Conservation (phyloP, 805 yeast genomes). For the Schwanniomyces pseudopolymorphus region DNA sequence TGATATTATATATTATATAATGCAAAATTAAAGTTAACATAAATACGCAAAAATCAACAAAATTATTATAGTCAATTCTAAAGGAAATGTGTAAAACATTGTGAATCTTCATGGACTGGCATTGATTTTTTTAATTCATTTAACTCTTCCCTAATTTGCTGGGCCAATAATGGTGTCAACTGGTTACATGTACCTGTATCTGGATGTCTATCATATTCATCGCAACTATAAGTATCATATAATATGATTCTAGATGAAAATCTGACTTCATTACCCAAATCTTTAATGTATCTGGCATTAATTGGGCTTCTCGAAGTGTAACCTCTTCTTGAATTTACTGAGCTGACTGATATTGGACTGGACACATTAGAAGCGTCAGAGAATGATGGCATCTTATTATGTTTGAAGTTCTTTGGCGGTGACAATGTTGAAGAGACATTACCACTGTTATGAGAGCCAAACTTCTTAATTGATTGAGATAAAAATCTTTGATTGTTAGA, state of each 20-base stretch:
- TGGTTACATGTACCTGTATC: conserved; percentile 91
- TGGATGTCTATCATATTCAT: conserved; percentile 90
- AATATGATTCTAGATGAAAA: conserved; percentile 82
- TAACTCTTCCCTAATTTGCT: conserved; percentile 80
- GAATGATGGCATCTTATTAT: conserved; percentile 30
- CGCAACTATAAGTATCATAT: conserved; percentile 79
- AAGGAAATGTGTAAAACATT: conserved; percentile 81
- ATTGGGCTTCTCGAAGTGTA: conserved; percentile 1
- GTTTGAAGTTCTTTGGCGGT: conserved; percentile 22
- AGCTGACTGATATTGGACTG: conserved; percentile 33
- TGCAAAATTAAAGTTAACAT: conserved; percentile 1
- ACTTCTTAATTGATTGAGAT: not conserved
- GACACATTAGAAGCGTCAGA: conserved; percentile 23
- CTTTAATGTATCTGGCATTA: conserved; percentile 2
- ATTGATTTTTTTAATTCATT: conserved; percentile 75
- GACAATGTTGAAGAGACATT: conserved; percentile 14
- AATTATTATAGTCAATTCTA: conserved; percentile 23
- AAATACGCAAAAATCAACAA: not conserved
- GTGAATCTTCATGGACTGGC: conserved; percentile 79
- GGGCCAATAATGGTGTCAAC: conserved; percentile 83
- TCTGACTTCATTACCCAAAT: conserved; percentile 37
- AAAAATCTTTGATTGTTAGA: not conserved
- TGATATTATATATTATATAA: conserved; percentile 1
- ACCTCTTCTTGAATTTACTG: conserved; percentile 24
- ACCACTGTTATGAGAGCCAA: conserved; percentile 1